phyloP scores from a whole-genome alignment of 75 land plant species.

The Azolla pinnata region DNA sequence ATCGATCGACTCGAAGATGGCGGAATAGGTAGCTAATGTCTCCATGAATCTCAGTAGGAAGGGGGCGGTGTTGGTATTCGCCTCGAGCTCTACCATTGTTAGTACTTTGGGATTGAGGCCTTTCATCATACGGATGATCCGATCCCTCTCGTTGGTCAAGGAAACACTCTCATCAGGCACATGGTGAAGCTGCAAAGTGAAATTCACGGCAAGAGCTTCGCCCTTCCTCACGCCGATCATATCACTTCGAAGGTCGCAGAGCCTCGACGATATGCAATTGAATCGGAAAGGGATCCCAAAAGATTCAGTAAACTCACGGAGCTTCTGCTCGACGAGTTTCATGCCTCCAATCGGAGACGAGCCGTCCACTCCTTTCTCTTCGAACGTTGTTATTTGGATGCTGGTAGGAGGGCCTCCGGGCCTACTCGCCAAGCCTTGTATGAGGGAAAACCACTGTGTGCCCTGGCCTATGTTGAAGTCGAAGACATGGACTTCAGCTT shows the following conservation, averaged over 20 bases:
- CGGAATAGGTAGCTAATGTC: slow-evolving; percentile 64
- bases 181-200: slow-evolving; percentile 87
- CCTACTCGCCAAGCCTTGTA: slow-evolving; percentile 45
- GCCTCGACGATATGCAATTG: slow-evolving; percentile 39
- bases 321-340: slow-evolving; percentile 48
- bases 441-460: slow-evolving; percentile 63
- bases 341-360: slow-evolving; percentile 51
- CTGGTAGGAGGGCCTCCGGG: slow-evolving; percentile 42
- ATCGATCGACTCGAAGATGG: slow-evolving; percentile 85
- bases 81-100: slow-evolving; percentile 86
- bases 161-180: slow-evolving; percentile 97
- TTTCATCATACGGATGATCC: slow-evolving; percentile 71
- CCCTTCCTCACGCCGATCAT: slow-evolving; percentile 45
- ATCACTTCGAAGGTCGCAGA: slow-evolving; percentile 32
- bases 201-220: slow-evolving; percentile 73
- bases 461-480: slow-evolving; percentile 93
- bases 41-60: slow-evolving; percentile 77
- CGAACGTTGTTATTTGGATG: slow-evolving; percentile 75
- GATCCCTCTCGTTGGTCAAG: slow-evolving; percentile 62
- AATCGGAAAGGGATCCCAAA: slow-evolving; percentile 54
- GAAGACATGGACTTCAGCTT: slow-evolving; percentile 60
- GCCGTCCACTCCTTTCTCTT: slow-evolving; percentile 63
- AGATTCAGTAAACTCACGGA: slow-evolving; percentile 54
- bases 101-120: slow-evolving; percentile 69
- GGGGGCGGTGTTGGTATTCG: slow-evolving; percentile 83